Evolutionary conservation across 169 alveolate genomes (phyloP).

Genomic region (Plasmodium sp.): DNA sequence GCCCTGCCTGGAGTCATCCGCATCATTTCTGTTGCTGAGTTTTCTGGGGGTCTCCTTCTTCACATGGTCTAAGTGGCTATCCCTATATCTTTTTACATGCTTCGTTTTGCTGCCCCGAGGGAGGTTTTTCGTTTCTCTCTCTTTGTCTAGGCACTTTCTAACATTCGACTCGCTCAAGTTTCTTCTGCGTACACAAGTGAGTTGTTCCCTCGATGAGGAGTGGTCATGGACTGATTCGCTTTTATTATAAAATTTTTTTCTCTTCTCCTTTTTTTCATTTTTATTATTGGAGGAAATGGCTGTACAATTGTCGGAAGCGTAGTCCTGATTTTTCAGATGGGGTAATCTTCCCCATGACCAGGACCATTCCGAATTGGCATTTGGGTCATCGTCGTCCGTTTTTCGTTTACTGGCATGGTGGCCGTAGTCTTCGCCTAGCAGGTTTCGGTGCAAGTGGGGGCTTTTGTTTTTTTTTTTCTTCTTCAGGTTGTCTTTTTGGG

Average conservation of each 20-base stretch:
- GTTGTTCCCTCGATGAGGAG: background rate
- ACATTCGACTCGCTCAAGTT: conserved; percentile 31
- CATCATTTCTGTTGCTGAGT: background rate
- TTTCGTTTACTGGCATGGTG: background rate
- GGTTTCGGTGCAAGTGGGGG: background rate
- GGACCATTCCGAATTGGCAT: conserved; percentile 71
- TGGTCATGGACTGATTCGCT: conserved; percentile 33
- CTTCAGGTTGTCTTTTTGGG: background rate
- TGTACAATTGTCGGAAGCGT: conserved; percentile 17
- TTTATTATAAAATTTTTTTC: conserved; percentile 13
- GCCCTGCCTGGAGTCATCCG: background rate
- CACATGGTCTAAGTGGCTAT: background rate
- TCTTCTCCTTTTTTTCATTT: conserved; percentile 44
- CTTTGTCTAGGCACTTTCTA: background rate
- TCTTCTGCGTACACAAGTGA: conserved; percentile 3
- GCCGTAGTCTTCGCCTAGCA: background rate
- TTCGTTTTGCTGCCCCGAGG: background rate
- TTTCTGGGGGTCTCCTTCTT: background rate
- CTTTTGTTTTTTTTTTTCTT: background rate
- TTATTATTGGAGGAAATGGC: conserved; percentile 19
- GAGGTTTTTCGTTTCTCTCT: background rate
- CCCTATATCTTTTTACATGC: background rate
- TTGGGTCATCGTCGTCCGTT: conserved; percentile 19
- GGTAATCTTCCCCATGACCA: conserved; percentile 77
- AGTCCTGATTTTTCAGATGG: conserved; percentile 47